These are phyloP conservation scores for Ogataea polymorpha DNA, from an alignment of 805 yeast genomes.

Conservation along the genomic window DNA sequence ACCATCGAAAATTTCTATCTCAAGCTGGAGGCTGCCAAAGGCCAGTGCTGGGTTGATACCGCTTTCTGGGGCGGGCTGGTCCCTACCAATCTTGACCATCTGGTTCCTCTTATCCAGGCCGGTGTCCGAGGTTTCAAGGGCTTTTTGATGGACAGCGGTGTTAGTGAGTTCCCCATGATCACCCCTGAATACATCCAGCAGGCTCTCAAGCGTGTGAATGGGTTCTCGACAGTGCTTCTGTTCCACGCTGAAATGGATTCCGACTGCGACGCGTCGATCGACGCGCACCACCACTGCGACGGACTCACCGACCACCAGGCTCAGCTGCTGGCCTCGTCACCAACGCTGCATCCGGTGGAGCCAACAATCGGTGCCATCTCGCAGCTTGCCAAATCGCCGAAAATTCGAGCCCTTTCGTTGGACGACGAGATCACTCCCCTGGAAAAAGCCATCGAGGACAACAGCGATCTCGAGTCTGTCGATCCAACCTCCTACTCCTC, in stretches of 20 bases:
- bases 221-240: conserved; percentile 69
- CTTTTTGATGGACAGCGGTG: conserved; percentile 91
- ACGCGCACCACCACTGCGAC: conserved; percentile 35
- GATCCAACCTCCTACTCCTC: conserved; percentile 68
- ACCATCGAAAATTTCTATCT: conserved; percentile 69
- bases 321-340: conserved; percentile 52
- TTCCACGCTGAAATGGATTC: conserved; percentile 87
- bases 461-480: conserved; percentile 35
- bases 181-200: conserved; percentile 56
- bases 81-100: conserved; percentile 68
- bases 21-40: conserved; percentile 75
- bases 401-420: conserved; percentile 15
- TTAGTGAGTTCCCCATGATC: conserved; percentile 90
- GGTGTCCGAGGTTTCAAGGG: conserved; percentile 96
- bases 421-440: conserved; percentile 27
- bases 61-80: conserved; percentile 97
- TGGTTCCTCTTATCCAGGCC: conserved; percentile 70
- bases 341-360: conserved; percentile 54
- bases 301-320: conserved; percentile 50
- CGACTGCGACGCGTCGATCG: conserved; percentile 19
- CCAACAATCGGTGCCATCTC: conserved; percentile 51
- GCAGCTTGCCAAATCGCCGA: conserved; percentile 36
- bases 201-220: conserved; percentile 65
- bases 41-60: conserved; percentile 87
- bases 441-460: conserved; percentile 18